A percentile compares a stretch with the other conserved stretches of the same genome.
These are phyloP conservation scores for Sungouiozyma ichnusensis DNA, from an alignment of 805 yeast species.

Conservation along the genomic window DNA sequence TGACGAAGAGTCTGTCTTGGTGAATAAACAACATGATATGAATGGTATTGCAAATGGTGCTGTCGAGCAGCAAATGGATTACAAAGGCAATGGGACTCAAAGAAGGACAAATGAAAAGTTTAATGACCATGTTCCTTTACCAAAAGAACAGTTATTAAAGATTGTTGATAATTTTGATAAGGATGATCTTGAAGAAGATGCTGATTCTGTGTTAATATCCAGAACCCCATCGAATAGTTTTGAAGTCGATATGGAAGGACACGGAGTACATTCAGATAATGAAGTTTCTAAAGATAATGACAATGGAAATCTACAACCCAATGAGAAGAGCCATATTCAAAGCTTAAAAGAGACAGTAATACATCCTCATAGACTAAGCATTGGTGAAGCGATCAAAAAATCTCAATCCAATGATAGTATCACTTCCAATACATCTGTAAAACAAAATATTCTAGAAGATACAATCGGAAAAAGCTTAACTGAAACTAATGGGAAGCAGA, in stretches of 20 bases:
- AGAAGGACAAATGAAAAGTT: no score
- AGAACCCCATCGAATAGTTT: neutral
- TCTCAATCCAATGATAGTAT: neutral
- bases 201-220: neutral
- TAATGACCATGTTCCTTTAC: slow-evolving; percentile 2
- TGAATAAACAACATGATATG: neutral
- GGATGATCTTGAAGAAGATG: neutral
- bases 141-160: slow-evolving; percentile 5
- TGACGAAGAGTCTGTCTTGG: slow-evolving; percentile 5
- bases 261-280: no score
- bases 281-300: no score
- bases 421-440: neutral
- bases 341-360: neutral
- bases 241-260: neutral
- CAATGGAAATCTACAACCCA: no score
- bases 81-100: slow-evolving; percentile 1
- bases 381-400: neutral
- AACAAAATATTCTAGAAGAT: neutral
- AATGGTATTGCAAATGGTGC: neutral
- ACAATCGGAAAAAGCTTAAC: neutral
- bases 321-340: neutral
- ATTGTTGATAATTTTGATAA: slow-evolving; percentile 2
- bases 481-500: neutral
- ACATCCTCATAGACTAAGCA: neutral
- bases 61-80: neutral